Percentiles rank a stretch among this genome's conserved stretches.
These are phyloP conservation scores for Thinopyrum elongatum DNA, from an alignment of 176 grass and related monocot genomes.

Conservation along the genomic window DNA sequence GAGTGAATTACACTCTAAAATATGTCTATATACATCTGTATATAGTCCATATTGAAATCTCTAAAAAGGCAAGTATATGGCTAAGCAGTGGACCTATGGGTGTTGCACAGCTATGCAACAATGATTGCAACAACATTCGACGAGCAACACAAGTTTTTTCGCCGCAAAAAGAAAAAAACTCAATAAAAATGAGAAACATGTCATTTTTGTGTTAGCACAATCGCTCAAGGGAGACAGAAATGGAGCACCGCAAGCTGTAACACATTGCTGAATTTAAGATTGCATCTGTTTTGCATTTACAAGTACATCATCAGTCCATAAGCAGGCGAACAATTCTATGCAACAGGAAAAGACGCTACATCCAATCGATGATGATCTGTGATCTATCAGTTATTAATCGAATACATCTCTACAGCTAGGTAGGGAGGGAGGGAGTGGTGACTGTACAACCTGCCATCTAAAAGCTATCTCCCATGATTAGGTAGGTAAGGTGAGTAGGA, in stretches of 20 bases:
- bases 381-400: conserved; percentile 57
- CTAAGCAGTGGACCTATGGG: too few species aligned
- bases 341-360: conserved; percentile 37
- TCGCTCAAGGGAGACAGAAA: not conserved
- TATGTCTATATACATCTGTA: too few species aligned
- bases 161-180: too few species aligned
- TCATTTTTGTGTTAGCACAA: not conserved
- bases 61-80: too few species aligned
- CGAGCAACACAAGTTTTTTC: too few species aligned
- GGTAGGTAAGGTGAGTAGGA: conserved; percentile 46
- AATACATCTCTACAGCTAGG: conserved; percentile 57
- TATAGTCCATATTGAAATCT: too few species aligned
- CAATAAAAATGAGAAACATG: not conserved
- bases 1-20: too few species aligned
- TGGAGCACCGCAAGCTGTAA: conserved; percentile 23
- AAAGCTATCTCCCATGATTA: conserved; percentile 52
- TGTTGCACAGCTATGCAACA: too few species aligned
- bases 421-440: conserved; percentile 11
- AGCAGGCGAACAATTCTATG: conserved; percentile 13
- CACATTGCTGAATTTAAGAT: conserved; percentile 23
- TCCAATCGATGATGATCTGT: conserved; percentile 46
- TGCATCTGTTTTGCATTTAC: conserved; percentile 48
- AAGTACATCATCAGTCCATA: conserved; percentile 15
- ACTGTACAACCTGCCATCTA: conserved; percentile 70
- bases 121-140: too few species aligned